Evolutionary conservation across 2,329 filamentous ascomycete genomes (phyloP).

Genomic region (Aspergillus sp.): DNA sequence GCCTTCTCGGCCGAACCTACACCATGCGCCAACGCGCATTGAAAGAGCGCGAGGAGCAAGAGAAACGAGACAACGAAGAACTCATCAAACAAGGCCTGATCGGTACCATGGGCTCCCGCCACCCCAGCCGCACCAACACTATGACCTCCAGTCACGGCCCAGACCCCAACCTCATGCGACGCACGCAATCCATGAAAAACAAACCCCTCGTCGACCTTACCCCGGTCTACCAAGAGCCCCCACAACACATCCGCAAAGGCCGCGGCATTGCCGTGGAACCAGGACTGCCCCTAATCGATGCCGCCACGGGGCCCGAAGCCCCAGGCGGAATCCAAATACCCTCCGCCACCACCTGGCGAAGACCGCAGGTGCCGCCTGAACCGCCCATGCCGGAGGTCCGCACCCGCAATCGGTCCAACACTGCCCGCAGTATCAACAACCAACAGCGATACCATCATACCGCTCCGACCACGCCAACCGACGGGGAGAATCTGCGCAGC

Average conservation of each 20-base stretch:
- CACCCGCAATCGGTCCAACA: constrained; percentile 38
- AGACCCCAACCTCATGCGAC: constrained; percentile 39
- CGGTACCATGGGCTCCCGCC: constrained; percentile 49
- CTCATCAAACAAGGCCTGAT: constrained; percentile 59
- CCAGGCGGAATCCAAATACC: constrained; percentile 39
- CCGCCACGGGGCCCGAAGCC: constrained; percentile 44
- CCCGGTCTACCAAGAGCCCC: constrained; percentile 64
- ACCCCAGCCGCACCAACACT: constrained; percentile 37
- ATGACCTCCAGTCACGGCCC: constrained; percentile 31
- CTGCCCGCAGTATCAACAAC: constrained; percentile 32
- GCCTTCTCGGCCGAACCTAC: constrained; percentile 44
- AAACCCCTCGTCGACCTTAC: constrained; percentile 71
- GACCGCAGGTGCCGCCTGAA: constrained; percentile 26
- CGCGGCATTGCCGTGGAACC: constrained; percentile 48
- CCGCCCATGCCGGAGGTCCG: constrained; percentile 18
- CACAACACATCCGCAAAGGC: constrained; percentile 43
- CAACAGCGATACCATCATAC: constrained; percentile 17
- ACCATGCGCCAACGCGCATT: constrained; percentile 43
- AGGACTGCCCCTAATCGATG: constrained; percentile 44
- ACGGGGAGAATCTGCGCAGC: constrained; percentile 14
- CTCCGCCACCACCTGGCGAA: constrained; percentile 44
- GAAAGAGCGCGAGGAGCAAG: constrained; percentile 42
- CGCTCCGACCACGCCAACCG: constrained; percentile 14
- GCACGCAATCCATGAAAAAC: constrained; percentile 51
- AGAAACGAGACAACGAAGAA: constrained; percentile 39